These are phyloP conservation scores for Aegilops longissima DNA, from an alignment of 176 grass and related monocot species.

Conservation along the genomic window DNA sequence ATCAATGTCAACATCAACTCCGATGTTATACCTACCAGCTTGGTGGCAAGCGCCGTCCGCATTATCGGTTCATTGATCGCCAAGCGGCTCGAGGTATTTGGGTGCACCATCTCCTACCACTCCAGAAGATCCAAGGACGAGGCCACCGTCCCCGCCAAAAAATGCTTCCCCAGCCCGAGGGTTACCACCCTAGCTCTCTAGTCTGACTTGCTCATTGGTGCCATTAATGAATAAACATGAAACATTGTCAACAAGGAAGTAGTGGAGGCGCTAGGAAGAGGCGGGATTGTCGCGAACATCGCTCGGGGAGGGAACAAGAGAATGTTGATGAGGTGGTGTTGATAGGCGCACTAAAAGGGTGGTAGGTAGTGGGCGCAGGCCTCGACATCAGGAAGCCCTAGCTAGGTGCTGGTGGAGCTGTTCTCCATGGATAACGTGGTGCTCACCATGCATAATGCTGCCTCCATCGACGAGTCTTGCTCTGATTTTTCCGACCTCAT, in stretches of 20 bases:
- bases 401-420: conserved; percentile 25
- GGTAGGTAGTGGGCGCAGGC: conserved; percentile 29
- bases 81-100: conserved; percentile 47
- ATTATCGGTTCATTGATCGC: conserved; percentile 45
- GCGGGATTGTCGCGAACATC: conserved; percentile 40
- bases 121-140: conserved; percentile 32
- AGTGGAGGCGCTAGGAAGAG: too few relatives aligned
- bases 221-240: conserved; percentile 30
- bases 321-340: conserved; percentile 21
- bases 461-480: conserved; percentile 4
- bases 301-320: conserved; percentile 27
- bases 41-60: conserved; percentile 33
- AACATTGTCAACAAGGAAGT: conserved; percentile 44
- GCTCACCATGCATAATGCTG: conserved; percentile 22
- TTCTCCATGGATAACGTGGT: conserved; percentile 54
- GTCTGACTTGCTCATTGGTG: conserved; percentile 33
- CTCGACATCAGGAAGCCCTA: conserved; percentile 58
- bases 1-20: too few relatives aligned
- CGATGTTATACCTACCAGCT: conserved; percentile 26
- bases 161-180: not conserved
- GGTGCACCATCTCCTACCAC: conserved; percentile 40
- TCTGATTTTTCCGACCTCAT: not conserved
- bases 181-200: conserved; percentile 22
- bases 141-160: not conserved
- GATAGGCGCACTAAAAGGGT: conserved; percentile 8